A percentile compares a stretch with the other conserved stretches of the same genome.
Conservation (phyloP, 164 flowering plant species). For the Stephania yunnanensis region DNA sequence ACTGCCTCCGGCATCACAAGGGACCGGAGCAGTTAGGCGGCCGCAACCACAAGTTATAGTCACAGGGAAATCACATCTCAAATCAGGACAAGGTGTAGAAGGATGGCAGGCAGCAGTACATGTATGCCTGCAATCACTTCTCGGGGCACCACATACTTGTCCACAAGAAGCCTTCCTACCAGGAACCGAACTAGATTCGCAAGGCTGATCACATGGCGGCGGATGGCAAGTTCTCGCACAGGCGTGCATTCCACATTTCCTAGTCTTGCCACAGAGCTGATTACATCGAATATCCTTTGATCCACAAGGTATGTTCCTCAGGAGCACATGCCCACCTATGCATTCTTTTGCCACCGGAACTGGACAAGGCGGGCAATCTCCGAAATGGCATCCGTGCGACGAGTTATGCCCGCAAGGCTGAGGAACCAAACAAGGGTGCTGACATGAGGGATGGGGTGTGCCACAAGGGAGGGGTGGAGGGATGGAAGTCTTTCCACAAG, state of each 20-base stretch:
- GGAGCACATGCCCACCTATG: conserved; percentile 84
- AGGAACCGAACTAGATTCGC: conserved; percentile 19
- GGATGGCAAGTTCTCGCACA: conserved; percentile 84
- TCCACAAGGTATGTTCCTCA: conserved; percentile 94
- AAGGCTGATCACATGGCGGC: conserved; percentile 57
- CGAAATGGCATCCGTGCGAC: conserved; percentile 91
- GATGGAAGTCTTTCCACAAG: conserved; percentile 86
- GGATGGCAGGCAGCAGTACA: conserved; percentile 81
- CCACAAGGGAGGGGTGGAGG: conserved; percentile 97
- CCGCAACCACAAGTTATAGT: conserved; percentile 85
- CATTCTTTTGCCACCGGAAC: conserved; percentile 90
- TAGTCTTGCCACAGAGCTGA: conserved; percentile 80
- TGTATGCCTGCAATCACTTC: conserved; percentile 90
- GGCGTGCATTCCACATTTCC: conserved; percentile 94
- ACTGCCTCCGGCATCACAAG: conserved; percentile 81
- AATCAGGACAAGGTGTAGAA: conserved; percentile 66
- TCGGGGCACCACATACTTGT: conserved; percentile 92
- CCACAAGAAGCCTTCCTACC: conserved; percentile 60
- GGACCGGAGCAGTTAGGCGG: conserved; percentile 67
- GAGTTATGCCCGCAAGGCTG: conserved; percentile 89
- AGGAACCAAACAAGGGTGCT: conserved; percentile 65
- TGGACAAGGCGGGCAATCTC: conserved; percentile 95
- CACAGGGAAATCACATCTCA: conserved; percentile 67
- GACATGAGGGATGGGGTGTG: conserved; percentile 84
- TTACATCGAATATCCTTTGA: conserved; percentile 86